Evolutionary conservation across 2,329 filamentous ascomycete genomes (phyloP), one percentile per base, ranked within the genome.

Genomic region (Scedosporium dehoogii): DNA sequence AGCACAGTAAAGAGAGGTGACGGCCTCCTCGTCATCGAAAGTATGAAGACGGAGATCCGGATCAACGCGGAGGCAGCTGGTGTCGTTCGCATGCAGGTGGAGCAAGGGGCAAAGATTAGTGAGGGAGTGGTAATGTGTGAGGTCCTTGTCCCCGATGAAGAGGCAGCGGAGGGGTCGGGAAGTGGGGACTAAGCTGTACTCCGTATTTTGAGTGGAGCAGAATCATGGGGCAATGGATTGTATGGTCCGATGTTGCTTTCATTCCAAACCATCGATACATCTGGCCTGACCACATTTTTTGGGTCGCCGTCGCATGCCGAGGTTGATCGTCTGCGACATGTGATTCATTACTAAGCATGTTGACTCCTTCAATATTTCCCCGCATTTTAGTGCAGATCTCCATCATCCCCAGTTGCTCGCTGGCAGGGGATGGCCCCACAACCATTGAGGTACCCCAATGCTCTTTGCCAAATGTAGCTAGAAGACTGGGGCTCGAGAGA

Each of bases 11-110:
- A 61, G 6, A 23, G 42, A 33, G 62, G 62, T 14, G 62, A 63
- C 12, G 58, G 62, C 6, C 58, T 61, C 21, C 48, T 61, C 25
- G 58, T 63, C 14, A 61, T 63, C 18, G 62, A 63, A 41, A 63
- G 58, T 41, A 61, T 63, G 62, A 61, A 63, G 42, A 63, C 59
- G 51, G 62, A 63, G 58, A 63, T 63, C n/a, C 48, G 59, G 23
- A 63, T 63, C 53, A 63, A 61, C 16, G 56, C 56, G 7, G 56
- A 58, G 56, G 60, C 60, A 16, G 27, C 48, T 12, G 60, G 60
- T 6, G 23, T 62, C 53, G 60, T 62, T 4, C 51, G 41, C 25
- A 62, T 62, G 60, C 48, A 62, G 6, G 60, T 62, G 18, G 48
- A 58, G 18, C 48, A 56, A 25, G 60, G 51, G 16, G 48, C 60